Percentiles rank a stretch among this genome's conserved stretches.
phyloP scores from a whole-genome alignment of 1,284 basidiomycete species.

The Moesziomyces sp. region DNA sequence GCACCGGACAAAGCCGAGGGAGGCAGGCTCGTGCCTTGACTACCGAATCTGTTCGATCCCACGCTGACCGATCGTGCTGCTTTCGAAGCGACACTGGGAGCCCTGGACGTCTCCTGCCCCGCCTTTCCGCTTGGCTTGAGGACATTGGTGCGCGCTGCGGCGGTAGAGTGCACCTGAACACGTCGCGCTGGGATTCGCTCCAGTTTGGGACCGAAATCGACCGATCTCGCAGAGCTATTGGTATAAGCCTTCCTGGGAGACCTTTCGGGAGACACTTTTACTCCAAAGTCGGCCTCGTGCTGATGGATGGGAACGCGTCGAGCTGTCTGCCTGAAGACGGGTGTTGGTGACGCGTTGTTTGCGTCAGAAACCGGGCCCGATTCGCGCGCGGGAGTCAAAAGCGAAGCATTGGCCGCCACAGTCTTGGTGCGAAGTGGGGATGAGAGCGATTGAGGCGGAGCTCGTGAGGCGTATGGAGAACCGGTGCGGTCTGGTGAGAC shows the following conservation, averaged over 20 bases:
- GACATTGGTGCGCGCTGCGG: slow-evolving; percentile 4
- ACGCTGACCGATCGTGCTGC: slow-evolving; percentile 14
- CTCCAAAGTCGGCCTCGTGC: slow-evolving; percentile 50
- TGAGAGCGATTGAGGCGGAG: background rate
- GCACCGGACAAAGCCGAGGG: slow-evolving; percentile 17
- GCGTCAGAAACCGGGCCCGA: background rate
- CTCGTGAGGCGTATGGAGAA: background rate
- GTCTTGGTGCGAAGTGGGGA: slow-evolving; percentile 4
- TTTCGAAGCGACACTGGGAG: slow-evolving; percentile 34
- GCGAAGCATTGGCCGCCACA: background rate
- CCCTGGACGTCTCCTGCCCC: slow-evolving; percentile 1
- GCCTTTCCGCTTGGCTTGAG: slow-evolving; percentile 3
- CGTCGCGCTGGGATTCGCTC: slow-evolving; percentile 43
- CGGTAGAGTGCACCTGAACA: slow-evolving; percentile 18
- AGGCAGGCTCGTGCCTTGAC: slow-evolving; percentile 16
- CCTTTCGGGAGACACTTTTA: slow-evolving; percentile 39
- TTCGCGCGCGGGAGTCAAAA: slow-evolving; percentile 9
- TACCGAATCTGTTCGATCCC: slow-evolving; percentile 22
- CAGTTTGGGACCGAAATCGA: slow-evolving; percentile 22
- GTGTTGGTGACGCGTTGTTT: slow-evolving; percentile 31
- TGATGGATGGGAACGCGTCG: slow-evolving; percentile 43
- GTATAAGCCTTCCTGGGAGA: slow-evolving; percentile 34
- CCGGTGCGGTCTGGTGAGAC: background rate
- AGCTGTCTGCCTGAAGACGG: slow-evolving; percentile 41
- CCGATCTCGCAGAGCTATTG: slow-evolving; percentile 30